Base-by-base conservation (phyloP, 805 yeast species). In the Vanderwaltozyma verrucispora region DNA sequence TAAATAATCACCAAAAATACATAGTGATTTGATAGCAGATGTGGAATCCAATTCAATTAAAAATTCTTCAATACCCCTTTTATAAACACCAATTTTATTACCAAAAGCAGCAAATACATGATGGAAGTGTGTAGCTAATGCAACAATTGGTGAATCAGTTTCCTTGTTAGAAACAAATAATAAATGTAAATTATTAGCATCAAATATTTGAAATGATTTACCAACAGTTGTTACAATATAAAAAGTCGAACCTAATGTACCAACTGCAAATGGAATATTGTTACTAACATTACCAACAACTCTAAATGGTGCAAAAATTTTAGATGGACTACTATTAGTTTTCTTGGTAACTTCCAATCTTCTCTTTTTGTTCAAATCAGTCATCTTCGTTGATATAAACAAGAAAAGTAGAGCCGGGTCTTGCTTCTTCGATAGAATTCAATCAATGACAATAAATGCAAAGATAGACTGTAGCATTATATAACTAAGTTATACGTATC, bases 201-300 rank as follows among this genome's bases (percentile, higher is more conserved):
- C 98, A 53, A 83, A 92, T 21, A 92, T 85, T 59, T 89, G 97
- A 64, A 92, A 85, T 1, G 89, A 71, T 37, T 77, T 70, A 3
- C 96, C 97, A 17, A 92, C 95, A 32, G 84, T 77, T 0, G 97
- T 89, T 14, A 80, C 94, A 28, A 86, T 75, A 51, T 88, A 82
- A 51, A 82, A 88, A 1, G 94, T 77, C 13, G 84, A 71, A 36
- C 98, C 98, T 41, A 89, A 68, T 2, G 89, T 77, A 20, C 97
- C 94, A 16, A 86, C 67, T 6, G 95, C 83, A 55, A 88, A 85
- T 3, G 97, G 97, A 2, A 71, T 67, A 27, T 74, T 79, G 54
- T 85, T 85, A 21, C 95, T 72, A n/a, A 94, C 94, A 53, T 85
- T 77, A 4, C 98, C 98, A 19, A 92, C 65, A n/a, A 67, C 82